Evolutionary conservation across 345 rosid species (phyloP).

Genomic region (Linum usitatissimum): DNA sequence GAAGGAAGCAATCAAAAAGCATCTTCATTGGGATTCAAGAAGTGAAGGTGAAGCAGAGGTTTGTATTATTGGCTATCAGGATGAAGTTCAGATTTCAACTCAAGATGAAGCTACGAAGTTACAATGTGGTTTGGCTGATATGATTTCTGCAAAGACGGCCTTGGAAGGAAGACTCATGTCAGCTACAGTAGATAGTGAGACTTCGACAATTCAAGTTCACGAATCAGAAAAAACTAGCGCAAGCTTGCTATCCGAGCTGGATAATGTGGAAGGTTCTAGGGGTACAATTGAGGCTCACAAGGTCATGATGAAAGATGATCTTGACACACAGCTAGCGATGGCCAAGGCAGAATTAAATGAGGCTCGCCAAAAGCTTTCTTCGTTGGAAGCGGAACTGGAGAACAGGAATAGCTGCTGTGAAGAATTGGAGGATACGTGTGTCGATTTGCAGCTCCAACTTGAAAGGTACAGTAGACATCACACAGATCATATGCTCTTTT

Average conservation of each 20-base stretch:
- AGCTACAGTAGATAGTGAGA: constrained; percentile 17
- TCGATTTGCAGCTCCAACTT: constrained; percentile 34
- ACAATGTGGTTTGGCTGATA: constrained; percentile 15
- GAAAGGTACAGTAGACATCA: constrained; percentile 35
- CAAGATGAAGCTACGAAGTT: constrained; percentile 29
- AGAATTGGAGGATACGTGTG: constrained; percentile 36
- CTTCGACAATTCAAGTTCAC: constrained; percentile 25
- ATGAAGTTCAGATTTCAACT: constrained; percentile 16
- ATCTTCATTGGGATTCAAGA: constrained; percentile 48
- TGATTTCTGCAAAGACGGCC: constrained; percentile 22
- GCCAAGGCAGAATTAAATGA: constrained; percentile 29
- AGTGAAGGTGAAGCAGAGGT: constrained; percentile 59
- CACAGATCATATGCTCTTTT: too few species aligned
- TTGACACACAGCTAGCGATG: constrained; percentile 22
- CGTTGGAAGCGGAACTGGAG: constrained; percentile 37
- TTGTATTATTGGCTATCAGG: constrained; percentile 31
- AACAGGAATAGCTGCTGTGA: constrained; percentile 31
- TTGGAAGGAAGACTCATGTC: constrained; percentile 23
- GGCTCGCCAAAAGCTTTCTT: constrained; percentile 24
- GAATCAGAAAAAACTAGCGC: constrained; percentile 31
- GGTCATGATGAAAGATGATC: constrained; percentile 25
- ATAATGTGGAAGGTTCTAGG: constrained; percentile 24
- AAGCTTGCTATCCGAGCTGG: constrained; percentile 29
- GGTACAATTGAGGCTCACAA: constrained; percentile 28
- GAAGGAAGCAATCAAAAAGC: constrained; percentile 58